These are phyloP conservation scores for Russula compacta DNA, from an alignment of 768 basidiomycete species.

Conservation along the genomic window DNA sequence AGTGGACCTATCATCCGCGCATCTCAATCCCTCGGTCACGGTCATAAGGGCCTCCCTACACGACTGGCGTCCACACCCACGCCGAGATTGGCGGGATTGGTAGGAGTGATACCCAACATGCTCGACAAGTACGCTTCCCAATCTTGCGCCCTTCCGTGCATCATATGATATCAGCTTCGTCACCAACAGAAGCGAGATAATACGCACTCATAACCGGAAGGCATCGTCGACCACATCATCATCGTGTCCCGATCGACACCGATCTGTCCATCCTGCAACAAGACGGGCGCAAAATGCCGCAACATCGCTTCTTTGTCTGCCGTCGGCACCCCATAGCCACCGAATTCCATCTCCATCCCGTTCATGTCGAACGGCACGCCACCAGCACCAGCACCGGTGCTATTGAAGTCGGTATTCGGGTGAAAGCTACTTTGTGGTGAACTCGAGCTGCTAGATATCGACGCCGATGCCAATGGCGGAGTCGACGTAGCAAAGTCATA, in stretches of 20 bases:
- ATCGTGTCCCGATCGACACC: slow-evolving; percentile 19
- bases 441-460: not conserved
- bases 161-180: too few species aligned
- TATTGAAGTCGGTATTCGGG: not conserved
- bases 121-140: slow-evolving; percentile 20
- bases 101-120: slow-evolving; percentile 5
- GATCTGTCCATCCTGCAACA: slow-evolving; percentile 17
- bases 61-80: not conserved
- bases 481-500: not conserved
- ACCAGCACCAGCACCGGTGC: not conserved
- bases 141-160: slow-evolving; percentile 18
- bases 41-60: not conserved
- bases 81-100: not conserved
- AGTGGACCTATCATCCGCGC: not conserved
- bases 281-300: not conserved
- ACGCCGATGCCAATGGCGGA: not conserved
- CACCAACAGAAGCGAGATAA: not conserved
- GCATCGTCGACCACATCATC: slow-evolving; percentile 22
- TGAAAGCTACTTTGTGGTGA: slow-evolving; percentile 4
- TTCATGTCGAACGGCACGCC: not conserved
- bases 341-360: slow-evolving; percentile 10
- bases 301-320: slow-evolving; percentile 7
- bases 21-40: not conserved
- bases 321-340: slow-evolving; percentile 1
- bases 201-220: slow-evolving; percentile 15